Percentiles rank a stretch among this genome's conserved stretches.
These are phyloP conservation scores for Jamesozyma hellenica DNA, from an alignment of 805 yeast species.

Conservation along the genomic window DNA sequence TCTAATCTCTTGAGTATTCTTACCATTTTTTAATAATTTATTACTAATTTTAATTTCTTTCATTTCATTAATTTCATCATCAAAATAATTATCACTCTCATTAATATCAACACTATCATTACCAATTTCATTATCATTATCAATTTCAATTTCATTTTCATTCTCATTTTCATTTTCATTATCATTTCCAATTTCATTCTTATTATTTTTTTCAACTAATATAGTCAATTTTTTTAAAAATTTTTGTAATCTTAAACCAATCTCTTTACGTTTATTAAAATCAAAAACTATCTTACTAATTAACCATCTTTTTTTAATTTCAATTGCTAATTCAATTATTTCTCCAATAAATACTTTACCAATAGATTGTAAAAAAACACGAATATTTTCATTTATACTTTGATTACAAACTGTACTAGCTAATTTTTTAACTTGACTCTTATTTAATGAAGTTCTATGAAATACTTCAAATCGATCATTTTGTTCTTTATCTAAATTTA, in stretches of 20 bases:
- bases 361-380: slow-evolving; percentile 74
- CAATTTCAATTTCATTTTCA: slow-evolving; percentile 3
- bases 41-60: slow-evolving; percentile 15
- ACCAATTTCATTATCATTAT: slow-evolving; percentile 7
- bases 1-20: slow-evolving; percentile 20
- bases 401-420: slow-evolving; percentile 75
- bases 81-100: slow-evolving; percentile 23
- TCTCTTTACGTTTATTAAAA: slow-evolving; percentile 34
- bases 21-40: slow-evolving; percentile 16
- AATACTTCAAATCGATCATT: slow-evolving; percentile 80
- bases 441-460: slow-evolving; percentile 65
- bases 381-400: slow-evolving; percentile 66
- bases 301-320: slow-evolving; percentile 49
- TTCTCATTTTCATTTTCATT: too few species aligned
- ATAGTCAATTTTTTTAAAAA: slow-evolving; percentile 30
- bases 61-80: slow-evolving; percentile 24
- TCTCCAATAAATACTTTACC: slow-evolving; percentile 88
- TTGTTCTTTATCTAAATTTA: slow-evolving; percentile 70
- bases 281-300: slow-evolving; percentile 34
- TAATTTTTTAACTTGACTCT: slow-evolving; percentile 67
- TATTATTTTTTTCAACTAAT: slow-evolving; percentile 31
- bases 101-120: slow-evolving; percentile 22
- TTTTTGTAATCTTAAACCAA: slow-evolving; percentile 26
- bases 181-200: too few species aligned
- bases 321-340: slow-evolving; percentile 70